Evolutionary conservation across 352 stramenopile species (phyloP).

Genomic region (Pythium plurisporium): DNA sequence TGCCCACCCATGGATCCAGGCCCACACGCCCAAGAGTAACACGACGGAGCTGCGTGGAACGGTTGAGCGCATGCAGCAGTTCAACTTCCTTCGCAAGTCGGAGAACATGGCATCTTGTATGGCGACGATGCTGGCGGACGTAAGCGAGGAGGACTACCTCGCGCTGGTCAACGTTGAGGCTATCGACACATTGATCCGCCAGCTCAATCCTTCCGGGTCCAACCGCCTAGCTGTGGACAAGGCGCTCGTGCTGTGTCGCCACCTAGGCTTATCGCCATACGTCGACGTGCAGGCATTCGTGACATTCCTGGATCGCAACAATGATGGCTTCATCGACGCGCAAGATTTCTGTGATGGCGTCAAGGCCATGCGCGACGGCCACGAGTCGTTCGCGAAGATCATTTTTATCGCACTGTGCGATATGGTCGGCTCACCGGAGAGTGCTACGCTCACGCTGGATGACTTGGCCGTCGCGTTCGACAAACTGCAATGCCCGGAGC

Average conservation of each 20-base stretch:
- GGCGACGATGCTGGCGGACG: conserved; percentile 46
- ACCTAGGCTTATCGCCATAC: conserved; percentile 56
- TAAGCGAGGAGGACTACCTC: conserved; percentile 51
- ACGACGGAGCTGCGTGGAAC: conserved; percentile 29
- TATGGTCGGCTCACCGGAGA: conserved; percentile 29
- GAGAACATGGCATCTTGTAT: conserved; percentile 73
- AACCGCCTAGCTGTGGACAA: conserved; percentile 40
- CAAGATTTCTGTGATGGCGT: conserved; percentile 65
- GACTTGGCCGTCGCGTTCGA: conserved; percentile 50
- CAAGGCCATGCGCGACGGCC: conserved; percentile 45
- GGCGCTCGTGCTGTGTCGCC: conserved; percentile 47
- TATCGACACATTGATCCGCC: conserved; percentile 63
- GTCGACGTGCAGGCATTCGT: conserved; percentile 62
- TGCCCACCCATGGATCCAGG: conserved; percentile 54
- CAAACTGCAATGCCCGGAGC: conserved; percentile 54
- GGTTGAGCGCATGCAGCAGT: conserved; percentile 60
- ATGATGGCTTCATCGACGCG: conserved; percentile 71
- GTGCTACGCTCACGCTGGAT: conserved; percentile 6
- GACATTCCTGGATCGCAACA: conserved; percentile 55
- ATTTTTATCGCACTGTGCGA: conserved; percentile 54
- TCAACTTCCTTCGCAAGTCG: conserved; percentile 77
- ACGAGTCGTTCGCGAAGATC: conserved; percentile 56
- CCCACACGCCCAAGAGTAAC: conserved; percentile 21
- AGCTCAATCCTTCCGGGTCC: conserved; percentile 47
- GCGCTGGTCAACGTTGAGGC: conserved; percentile 49